A percentile compares a stretch with the other conserved stretches of the same genome.
These are phyloP conservation scores for Haplosporangium gracile DNA, from an alignment of 192 early-diverging fungal genomes.

Conservation along the genomic window DNA sequence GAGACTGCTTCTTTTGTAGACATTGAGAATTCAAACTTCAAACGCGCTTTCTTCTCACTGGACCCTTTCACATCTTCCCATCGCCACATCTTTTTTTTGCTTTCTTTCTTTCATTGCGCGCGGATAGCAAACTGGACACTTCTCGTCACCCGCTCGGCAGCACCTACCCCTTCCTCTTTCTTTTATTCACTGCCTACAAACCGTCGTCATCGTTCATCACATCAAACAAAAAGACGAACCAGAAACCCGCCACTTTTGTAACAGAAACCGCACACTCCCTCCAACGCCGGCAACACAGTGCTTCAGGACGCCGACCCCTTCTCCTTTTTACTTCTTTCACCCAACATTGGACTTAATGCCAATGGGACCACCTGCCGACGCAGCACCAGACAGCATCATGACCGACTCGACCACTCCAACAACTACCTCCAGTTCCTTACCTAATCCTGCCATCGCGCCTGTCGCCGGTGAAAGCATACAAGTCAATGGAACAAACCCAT, in stretches of 20 bases:
- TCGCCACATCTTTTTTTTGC: neutral
- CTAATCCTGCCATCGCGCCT: conserved; percentile 5
- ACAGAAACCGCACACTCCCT: neutral
- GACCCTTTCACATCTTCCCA: too few relatives aligned
- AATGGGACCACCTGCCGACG: neutral
- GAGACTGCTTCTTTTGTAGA: neutral
- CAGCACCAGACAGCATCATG: conserved; percentile 11
- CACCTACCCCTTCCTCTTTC: neutral
- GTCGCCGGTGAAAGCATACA: neutral
- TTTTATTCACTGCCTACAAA: neutral
- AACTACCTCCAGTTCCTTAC: neutral
- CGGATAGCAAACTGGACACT: neutral
- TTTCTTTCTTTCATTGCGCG: neutral
- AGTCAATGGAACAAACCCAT: neutral
- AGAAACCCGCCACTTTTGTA: neutral
- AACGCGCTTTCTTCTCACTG: neutral
- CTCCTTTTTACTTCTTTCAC: neutral
- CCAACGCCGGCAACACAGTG: neutral
- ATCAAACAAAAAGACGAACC: neutral
- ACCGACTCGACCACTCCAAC: conserved; percentile 8
- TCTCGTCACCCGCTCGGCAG: too few relatives aligned
- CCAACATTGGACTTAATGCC: neutral
- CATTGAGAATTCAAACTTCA: neutral
- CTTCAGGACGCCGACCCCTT: neutral
- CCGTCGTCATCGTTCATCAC: neutral